phyloP scores from a whole-genome alignment of 148 eudicot species.

The Heliosperma pusillum region DNA sequence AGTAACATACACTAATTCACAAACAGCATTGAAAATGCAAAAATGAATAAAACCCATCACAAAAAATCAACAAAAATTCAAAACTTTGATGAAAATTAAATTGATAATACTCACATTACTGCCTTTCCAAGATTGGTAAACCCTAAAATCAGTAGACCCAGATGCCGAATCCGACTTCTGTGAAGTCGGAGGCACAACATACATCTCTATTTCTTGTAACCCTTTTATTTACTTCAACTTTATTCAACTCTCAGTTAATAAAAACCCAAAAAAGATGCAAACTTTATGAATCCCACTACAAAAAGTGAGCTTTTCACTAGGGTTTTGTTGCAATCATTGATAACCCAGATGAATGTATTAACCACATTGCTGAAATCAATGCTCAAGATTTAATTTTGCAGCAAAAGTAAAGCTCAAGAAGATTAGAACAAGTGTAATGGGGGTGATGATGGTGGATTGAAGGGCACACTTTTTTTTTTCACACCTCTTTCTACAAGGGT shows the following conservation, averaged over 20 bases:
- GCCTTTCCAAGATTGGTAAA: constrained; percentile 93
- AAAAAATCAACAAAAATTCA: background rate
- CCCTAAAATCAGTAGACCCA: constrained; percentile 57
- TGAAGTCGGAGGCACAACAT: constrained; percentile 80
- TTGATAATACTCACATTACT: constrained; percentile 74
- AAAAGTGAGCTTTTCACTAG: constrained; percentile 24
- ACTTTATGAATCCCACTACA: constrained; percentile 7
- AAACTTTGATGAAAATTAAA: background rate
- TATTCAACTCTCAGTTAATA: constrained; percentile 1
- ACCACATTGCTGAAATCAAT: background rate
- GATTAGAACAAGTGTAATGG: no score
- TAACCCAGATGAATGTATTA: no score
- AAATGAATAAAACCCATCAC: background rate
- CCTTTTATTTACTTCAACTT: constrained; percentile 7
- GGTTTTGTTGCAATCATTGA: constrained; percentile 13
- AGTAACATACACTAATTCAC: background rate
- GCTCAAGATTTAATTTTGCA: background rate
- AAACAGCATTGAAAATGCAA: background rate
- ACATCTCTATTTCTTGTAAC: constrained; percentile 43
- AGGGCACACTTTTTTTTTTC: no score
- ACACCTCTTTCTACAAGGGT: background rate
- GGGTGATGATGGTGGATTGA: no score
- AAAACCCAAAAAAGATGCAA: background rate
- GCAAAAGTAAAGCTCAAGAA: no score
- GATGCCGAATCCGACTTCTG: constrained; percentile 65